Evolutionary conservation across 169 alveolate genomes (phyloP), one percentile per base, ranked within the genome.

Genomic region (Cyclospora cayetanensis): DNA sequence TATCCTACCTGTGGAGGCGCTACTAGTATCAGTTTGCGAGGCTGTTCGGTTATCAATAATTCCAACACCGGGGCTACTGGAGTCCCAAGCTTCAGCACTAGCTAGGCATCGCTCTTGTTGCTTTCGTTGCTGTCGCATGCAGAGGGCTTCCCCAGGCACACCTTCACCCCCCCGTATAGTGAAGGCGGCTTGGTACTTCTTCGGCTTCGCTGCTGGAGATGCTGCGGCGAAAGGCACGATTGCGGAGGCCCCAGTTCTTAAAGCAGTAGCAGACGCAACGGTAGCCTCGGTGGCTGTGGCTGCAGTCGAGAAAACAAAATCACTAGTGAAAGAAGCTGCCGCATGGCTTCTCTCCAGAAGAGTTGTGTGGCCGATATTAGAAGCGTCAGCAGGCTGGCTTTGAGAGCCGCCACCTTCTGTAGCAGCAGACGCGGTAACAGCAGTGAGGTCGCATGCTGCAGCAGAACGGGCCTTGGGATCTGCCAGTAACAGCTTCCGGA

Each of bases 391-490:
- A 34, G 46, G n/a, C 7, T 35, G 46, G 2, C 34, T 29, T 27
- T 7, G 37, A 46, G 76, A 27, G 29, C 63, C 37, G 41, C 50
- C 74, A 11, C 29, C 46, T 0, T 68, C 74, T 20, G 90, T 52
- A 20, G 50, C 70, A 52, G 91, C 31, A 1, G 60, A 46, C 1
- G 52, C 27, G 9, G 91, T 9, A 53, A 29, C 29, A 39, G 82
- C 89, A 4, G 46, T 77, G 65, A 52, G 77, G 34, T 34, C 43
- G 77, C 77, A 52, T 41, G 79, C 68, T 37, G 91, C 83, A 60
- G 83, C 80, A 85, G 83, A 65, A 20, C 79, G 80, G 22, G 91
- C 89, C 68, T 70, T 72, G 22, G 70, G 79, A 50, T 70, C 88
- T 25, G 70, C 65, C 39, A 70, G 66, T n/a, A 88, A 77, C 37